These are phyloP conservation scores for Monosporascus sp. DNA, from an alignment of 2,329 filamentous ascomycete species.

Conservation along the genomic window DNA sequence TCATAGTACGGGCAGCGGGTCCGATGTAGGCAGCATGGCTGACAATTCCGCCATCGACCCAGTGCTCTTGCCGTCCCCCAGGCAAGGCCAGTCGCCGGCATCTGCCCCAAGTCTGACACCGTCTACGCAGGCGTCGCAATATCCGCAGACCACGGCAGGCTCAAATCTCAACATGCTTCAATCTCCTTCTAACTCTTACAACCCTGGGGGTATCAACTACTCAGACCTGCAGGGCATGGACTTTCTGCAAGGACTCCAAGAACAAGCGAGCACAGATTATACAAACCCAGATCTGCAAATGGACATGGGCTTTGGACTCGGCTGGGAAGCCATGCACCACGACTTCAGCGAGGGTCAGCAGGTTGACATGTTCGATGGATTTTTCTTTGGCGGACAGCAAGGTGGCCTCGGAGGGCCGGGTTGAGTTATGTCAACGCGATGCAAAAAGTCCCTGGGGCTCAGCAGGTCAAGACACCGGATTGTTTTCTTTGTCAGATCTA, in stretches of 20 bases:
- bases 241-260: constrained; percentile 44
- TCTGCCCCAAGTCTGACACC: constrained; percentile 28
- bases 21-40: constrained; percentile 28
- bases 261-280: constrained; percentile 17
- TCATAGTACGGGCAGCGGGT: constrained; percentile 32
- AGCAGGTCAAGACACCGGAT: background rate
- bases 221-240: constrained; percentile 49
- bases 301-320: constrained; percentile 63
- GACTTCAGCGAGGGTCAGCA: constrained; percentile 56
- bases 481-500: too few relatives aligned
- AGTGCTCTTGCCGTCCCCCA: constrained; percentile 39
- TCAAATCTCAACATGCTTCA: constrained; percentile 19
- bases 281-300: constrained; percentile 42
- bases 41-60: constrained; percentile 36
- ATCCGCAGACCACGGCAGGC: constrained; percentile 11
- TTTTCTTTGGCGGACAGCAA: constrained; percentile 61
- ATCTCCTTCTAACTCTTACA: constrained; percentile 25
- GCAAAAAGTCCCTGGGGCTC: background rate
- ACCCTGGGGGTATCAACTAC: constrained; percentile 29
- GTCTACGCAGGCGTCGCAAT: constrained; percentile 17
- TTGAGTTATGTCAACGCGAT: background rate
- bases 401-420: constrained; percentile 16
- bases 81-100: constrained; percentile 28
- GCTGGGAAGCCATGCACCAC: constrained; percentile 57
- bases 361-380: constrained; percentile 66